Conservation (phyloP, 257 asterid species). For the Solanum dulcamara region DNA sequence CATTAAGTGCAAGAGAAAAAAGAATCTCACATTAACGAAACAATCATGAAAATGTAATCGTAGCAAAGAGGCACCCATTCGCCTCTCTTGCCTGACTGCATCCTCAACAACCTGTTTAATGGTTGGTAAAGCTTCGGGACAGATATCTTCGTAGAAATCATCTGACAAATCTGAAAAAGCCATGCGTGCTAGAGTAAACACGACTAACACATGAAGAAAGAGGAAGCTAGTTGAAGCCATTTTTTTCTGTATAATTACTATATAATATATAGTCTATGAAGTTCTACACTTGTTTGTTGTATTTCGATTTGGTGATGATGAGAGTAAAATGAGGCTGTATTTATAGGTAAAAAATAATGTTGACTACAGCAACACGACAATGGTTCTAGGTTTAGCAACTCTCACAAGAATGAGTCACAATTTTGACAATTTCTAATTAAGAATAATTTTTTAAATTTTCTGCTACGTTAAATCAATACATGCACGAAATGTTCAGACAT, state of each 20-base stretch:
- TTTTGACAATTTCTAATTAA: not conserved
- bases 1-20: too few species aligned
- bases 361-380: not conserved
- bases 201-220: not conserved
- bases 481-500: not conserved
- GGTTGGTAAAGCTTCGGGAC: conserved; percentile 23
- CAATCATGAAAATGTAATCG: conserved; percentile 24
- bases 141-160: not conserved
- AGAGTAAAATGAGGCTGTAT: not conserved
- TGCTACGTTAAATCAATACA: not conserved
- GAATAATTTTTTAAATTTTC: not conserved
- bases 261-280: not conserved
- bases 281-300: not conserved
- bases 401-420: not conserved
- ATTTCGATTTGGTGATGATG: not conserved
- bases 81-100: conserved; percentile 21
- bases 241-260: not conserved
- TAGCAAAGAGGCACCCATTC: conserved; percentile 25
- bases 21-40: conserved; percentile 7
- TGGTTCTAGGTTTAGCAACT: not conserved
- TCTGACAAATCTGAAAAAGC: not conserved
- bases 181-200: not conserved
- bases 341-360: not conserved
- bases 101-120: conserved; percentile 21
- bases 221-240: not conserved